Evolutionary conservation across 1,139 yeast genomes (phyloP).

Genomic region (Scheffersomyces parashehatae): DNA sequence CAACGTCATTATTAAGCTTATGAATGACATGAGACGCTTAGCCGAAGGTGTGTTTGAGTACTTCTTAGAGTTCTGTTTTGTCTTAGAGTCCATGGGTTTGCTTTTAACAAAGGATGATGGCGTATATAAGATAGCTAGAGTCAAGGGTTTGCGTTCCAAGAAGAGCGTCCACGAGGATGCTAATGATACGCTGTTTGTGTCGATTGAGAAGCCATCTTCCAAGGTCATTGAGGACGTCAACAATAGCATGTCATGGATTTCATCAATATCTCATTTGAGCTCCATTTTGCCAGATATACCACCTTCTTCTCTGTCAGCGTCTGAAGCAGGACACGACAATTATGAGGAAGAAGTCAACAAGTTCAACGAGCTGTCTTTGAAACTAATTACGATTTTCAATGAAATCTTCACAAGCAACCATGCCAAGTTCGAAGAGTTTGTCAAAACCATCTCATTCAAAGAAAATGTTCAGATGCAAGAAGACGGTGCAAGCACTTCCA

Average conservation of each 20-base stretch:
- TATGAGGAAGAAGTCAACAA: conserved; percentile 11
- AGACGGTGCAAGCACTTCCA: conserved; percentile 17
- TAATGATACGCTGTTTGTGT: conserved; percentile 18
- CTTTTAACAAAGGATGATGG: conserved; percentile 48
- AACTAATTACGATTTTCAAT: conserved; percentile 19
- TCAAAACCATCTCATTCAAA: conserved; percentile 31
- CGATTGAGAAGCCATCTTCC: conserved; percentile 25
- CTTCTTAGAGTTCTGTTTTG: conserved; percentile 51
- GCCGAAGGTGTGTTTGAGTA: conserved; percentile 24
- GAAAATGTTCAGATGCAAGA: conserved; percentile 38
- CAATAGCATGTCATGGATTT: conserved; percentile 28
- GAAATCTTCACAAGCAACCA: conserved; percentile 18
- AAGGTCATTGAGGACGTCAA: conserved; percentile 31
- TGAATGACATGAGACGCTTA: conserved; percentile 20
- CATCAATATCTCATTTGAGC: conserved; percentile 10
- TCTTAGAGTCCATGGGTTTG: conserved; percentile 80
- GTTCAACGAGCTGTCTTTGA: conserved; percentile 16
- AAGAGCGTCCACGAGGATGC: conserved; percentile 21
- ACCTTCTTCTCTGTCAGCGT: neutral
- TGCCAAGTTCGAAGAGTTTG: conserved; percentile 25
- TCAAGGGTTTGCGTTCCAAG: conserved; percentile 64
- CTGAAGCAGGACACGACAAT: conserved; percentile 9
- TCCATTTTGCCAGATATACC: conserved; percentile 2
- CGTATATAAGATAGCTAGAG: conserved; percentile 55
- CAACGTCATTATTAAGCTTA: conserved; percentile 19